Evolutionary conservation across 2,329 filamentous ascomycete genomes (phyloP), one percentile per base, ranked within the genome.

Genomic region (Pyricularia sp.): DNA sequence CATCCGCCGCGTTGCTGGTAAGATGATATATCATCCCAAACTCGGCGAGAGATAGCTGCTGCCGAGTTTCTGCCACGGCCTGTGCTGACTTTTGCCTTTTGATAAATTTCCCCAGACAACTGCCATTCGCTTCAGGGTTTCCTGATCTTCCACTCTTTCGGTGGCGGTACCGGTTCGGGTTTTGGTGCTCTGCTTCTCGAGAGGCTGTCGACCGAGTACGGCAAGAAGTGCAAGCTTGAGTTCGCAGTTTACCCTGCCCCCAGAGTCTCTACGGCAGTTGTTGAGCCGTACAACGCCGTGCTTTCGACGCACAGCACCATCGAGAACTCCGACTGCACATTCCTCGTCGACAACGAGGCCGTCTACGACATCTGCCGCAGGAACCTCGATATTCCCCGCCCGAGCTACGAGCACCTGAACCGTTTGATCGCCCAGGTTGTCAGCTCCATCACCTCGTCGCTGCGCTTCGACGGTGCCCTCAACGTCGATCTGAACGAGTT

Each of bases 401-500:
- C 89, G 65, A 85, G 86, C 77, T 90, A 88, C 76, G 87, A 90
- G 81, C 88, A 92, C 77, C 84, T 92, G 70, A 92, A 92, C 82
- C 88, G 88, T 72, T 81, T 91, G 73, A 91, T 92, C 73, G 88
- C 89, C 64, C 89, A 91, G 81, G 89, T 91, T 71, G 89, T 92
- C 81, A 90, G 86, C 81, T 91, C 89, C 73, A 90, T 92, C 78
- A 91, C 89, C 71, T 90, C 89, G 63, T 90, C 88, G 69, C 82
- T 92, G 73, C 88, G 89, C 72, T 92, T 91, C 75, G 88, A 91
- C 71, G 89, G 89, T 78, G 87, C 88, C 69, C 86, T 91, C 74
- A 91, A 91, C 75, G 89, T 91, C 77, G 89, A 92, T 76, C 80
- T 92, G 75, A 91, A 91, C 84, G 89, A 91, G 81, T 91, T 92